Percentiles rank a stretch among this genome's conserved stretches.
phyloP scores from a whole-genome alignment of 352 stramenopile species.

The Globisporangium alternatum region DNA sequence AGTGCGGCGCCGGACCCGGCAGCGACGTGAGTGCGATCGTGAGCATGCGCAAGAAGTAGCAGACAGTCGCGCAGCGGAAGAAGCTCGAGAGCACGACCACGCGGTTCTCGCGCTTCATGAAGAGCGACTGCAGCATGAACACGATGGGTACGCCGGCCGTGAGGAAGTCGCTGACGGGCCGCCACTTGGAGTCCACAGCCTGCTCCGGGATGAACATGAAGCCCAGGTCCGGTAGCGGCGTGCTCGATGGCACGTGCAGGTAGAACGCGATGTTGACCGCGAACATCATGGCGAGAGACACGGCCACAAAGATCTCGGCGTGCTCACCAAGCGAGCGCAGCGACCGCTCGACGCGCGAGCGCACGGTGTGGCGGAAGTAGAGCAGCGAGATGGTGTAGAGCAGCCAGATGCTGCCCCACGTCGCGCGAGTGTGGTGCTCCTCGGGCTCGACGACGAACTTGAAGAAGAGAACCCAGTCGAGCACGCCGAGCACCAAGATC shows the following conservation, averaged over 20 bases:
- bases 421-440: conserved; percentile 37
- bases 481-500: conserved; percentile 43
- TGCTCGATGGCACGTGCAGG: conserved; percentile 54
- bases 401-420: conserved; percentile 52
- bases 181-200: conserved; percentile 48
- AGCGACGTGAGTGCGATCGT: conserved; percentile 69
- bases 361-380: conserved; percentile 44
- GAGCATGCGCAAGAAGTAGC: conserved; percentile 68
- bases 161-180: conserved; percentile 63
- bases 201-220: conserved; percentile 77
- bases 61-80: conserved; percentile 66
- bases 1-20: conserved; percentile 68
- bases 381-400: conserved; percentile 44
- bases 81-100: conserved; percentile 52
- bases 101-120: conserved; percentile 50
- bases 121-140: conserved; percentile 51
- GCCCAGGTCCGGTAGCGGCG: conserved; percentile 61
- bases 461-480: conserved; percentile 62
- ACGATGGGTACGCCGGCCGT: conserved; percentile 55
- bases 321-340: conserved; percentile 48
- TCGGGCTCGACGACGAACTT: conserved; percentile 61
- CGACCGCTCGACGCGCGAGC: conserved; percentile 34
- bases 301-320: conserved; percentile 65
- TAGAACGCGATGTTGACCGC: conserved; percentile 74
- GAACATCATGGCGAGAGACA: conserved; percentile 65